Evolutionary conservation across 2,329 filamentous ascomycete genomes (phyloP), one percentile per base, ranked within the genome.

Genomic region (Venturia nashicola): DNA sequence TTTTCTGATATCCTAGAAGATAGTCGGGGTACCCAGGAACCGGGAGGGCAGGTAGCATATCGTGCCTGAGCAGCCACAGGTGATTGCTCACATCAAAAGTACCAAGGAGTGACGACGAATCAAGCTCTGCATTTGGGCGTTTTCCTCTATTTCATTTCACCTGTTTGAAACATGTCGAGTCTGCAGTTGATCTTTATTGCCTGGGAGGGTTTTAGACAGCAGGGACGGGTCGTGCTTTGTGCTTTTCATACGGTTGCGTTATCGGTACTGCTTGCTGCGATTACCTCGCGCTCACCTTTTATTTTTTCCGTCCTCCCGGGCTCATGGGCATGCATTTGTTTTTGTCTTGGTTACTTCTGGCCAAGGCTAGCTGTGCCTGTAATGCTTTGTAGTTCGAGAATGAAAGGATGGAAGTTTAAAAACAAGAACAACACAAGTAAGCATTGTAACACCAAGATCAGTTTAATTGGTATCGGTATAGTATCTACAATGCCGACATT

Each of bases 121-220:
- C 23, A 32, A 42, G 36, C 36, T 39, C 39, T 42, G 59, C 59
- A 60, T 60, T 60, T 44, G 36, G 65, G 65, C 63, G 62, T 65
- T 59, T 39, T 23, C 27, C 55, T 46, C 57, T 20, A 57, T 62
- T 61, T 36, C 27, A 7, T 36, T n/a, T 51, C 34, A 42, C 27
- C 59, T 42, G 20, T 40, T 60, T n/a, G 14, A 34, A 43, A 62
- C 34, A 62, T 65, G 59, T 27, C 59, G 51, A 34, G n/a, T 18
- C 27, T 57, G 27, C 32, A 36, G 36, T 59, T 62, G 36, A n/a
- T 54, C 12, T 57, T 23, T 55, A 62, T 43, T 60, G 42, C 51
- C 55, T 57, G 51, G 51, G 51, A 57, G 63, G 23, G 62, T 40
- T 59, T 62, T 65, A 66, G 65, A 66, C 16, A 59, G 48, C 16